Conservation (phyloP, 2,329 filamentous ascomycete species). For the Calonectria fujianensis region DNA sequence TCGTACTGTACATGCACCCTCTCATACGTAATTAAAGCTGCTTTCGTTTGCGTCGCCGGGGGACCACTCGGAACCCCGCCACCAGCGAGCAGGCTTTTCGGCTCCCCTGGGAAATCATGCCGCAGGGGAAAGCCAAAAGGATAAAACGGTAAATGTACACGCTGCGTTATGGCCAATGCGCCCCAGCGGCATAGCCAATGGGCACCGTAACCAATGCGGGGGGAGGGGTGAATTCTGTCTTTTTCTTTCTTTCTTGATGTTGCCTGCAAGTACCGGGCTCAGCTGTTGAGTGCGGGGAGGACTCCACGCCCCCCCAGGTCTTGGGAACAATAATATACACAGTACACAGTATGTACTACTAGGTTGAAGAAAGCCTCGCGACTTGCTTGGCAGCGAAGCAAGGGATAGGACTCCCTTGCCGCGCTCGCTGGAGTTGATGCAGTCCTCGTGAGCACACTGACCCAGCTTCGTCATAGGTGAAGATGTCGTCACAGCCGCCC, state of each 20-base stretch:
- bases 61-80: conserved; percentile 26
- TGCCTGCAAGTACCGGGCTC: neutral
- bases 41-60: conserved; percentile 17
- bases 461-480: neutral
- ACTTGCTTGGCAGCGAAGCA: neutral
- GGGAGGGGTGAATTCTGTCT: conserved; percentile 4
- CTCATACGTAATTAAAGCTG: conserved; percentile 31
- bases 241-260: neutral
- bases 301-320: conserved; percentile 24
- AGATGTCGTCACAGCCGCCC: neutral
- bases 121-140: neutral
- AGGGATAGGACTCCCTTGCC: neutral
- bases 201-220: conserved; percentile 32
- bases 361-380: neutral
- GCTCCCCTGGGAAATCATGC: conserved; percentile 23
- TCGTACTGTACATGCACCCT: neutral
- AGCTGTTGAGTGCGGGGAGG: conserved; percentile 35
- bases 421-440: neutral
- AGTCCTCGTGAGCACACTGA: conserved; percentile 4
- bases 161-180: conserved; percentile 26
- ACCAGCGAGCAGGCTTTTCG: conserved; percentile 6
- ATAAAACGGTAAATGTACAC: neutral
- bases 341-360: conserved; percentile 30
- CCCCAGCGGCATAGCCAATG: conserved; percentile 17
- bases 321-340: conserved; percentile 19